phyloP scores from a whole-genome alignment of 2,329 filamentous ascomycete genomes.

The Cytospora leucostoma region DNA sequence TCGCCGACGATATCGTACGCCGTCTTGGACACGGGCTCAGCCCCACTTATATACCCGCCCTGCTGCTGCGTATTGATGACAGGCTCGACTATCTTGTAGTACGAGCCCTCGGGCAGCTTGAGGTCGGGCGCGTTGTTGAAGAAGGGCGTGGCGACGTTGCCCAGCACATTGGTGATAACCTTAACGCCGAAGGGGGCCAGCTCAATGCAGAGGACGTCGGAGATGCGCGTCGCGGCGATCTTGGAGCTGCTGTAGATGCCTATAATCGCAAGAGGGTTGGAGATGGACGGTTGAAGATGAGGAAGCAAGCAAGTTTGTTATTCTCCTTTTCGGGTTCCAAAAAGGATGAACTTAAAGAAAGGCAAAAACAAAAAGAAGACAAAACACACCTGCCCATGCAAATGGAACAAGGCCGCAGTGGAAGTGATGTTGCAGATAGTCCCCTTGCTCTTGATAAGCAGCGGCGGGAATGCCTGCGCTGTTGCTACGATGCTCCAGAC shows the following conservation, averaged over 20 bases:
- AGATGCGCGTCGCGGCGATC: conserved; percentile 31
- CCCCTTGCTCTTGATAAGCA: conserved; percentile 47
- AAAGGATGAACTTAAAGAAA: background rate
- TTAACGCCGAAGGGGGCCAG: conserved; percentile 35
- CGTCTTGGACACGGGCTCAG: background rate
- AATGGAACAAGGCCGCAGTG: conserved; percentile 34
- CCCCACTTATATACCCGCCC: background rate
- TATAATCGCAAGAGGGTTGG: background rate
- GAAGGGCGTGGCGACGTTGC: conserved; percentile 7
- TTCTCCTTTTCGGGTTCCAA: no score
- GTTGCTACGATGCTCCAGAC: conserved; percentile 35
- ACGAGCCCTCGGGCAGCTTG: conserved; percentile 15
- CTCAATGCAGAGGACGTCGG: conserved; percentile 33
- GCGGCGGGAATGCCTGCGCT: conserved; percentile 1
- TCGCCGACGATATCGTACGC: background rate
- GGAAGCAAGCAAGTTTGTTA: background rate
- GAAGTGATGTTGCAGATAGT: conserved; percentile 58
- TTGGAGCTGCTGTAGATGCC: conserved; percentile 36
- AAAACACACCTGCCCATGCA: conserved; percentile 9
- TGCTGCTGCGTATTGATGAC: background rate
- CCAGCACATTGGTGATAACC: conserved; percentile 31
- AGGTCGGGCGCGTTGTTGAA: conserved; percentile 12
- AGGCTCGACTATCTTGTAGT: conserved; percentile 10
- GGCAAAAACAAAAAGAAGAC: no score
- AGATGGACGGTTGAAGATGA: background rate